These are phyloP conservation scores for Pachyrhizus erosus DNA, from an alignment of 306 rosid genomes.

Conservation along the genomic window DNA sequence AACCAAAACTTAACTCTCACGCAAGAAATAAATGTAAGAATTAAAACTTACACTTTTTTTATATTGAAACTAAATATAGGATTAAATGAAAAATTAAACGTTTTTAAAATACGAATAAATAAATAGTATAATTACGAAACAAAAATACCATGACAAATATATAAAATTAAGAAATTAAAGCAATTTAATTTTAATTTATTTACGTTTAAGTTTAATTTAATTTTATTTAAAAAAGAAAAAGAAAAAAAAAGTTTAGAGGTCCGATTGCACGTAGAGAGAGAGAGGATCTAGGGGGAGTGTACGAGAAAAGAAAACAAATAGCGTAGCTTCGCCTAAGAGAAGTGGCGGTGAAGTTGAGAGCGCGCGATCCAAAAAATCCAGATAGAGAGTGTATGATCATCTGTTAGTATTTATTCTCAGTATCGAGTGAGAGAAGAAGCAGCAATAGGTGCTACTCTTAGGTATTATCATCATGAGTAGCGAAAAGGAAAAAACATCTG, in stretches of 20 bases:
- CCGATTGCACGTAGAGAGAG: not conserved
- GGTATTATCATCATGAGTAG: conserved; percentile 28
- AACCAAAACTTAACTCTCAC: no score
- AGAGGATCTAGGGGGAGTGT: conserved; percentile 27
- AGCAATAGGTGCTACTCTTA: not conserved
- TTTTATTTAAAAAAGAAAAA: not conserved
- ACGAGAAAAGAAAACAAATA: conserved; percentile 15
- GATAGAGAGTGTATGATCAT: not conserved
- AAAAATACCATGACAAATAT: not conserved
- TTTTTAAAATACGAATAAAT: not conserved
- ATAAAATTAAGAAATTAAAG: not conserved
- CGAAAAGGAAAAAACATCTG: conserved; percentile 42
- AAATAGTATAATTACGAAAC: not conserved
- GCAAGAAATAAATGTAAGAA: not conserved
- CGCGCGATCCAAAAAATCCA: not conserved
- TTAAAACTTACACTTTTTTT: not conserved
- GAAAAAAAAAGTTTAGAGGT: not conserved
- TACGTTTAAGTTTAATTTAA: not conserved
- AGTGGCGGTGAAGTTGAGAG: conserved; percentile 38
- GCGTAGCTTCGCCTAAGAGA: not conserved
- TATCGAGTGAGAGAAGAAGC: not conserved
- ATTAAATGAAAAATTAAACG: not conserved
- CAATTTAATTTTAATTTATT: not conserved
- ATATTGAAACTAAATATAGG: not conserved
- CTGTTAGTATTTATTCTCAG: not conserved